Percentiles rank a stretch among this genome's conserved stretches.
Evolutionary conservation across 176 grass and related monocot genomes (phyloP).

Genomic region (Juncus effusus): DNA sequence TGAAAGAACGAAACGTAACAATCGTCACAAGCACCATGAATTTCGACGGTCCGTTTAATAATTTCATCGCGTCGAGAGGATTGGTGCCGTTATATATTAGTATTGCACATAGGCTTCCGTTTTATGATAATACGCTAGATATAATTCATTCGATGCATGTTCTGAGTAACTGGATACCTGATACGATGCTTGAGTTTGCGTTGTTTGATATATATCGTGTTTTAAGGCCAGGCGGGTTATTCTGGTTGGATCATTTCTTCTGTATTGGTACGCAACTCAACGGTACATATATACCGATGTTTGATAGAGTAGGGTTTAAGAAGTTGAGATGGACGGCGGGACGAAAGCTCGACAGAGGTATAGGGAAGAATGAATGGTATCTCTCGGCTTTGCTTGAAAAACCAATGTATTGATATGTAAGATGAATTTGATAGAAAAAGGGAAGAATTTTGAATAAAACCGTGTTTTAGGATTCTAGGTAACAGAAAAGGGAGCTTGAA

Average conservation of each 20-base stretch:
- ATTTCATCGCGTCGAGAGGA: constrained; percentile 64
- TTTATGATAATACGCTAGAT: constrained; percentile 67
- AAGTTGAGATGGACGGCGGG: constrained; percentile 53
- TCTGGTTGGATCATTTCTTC: constrained; percentile 93
- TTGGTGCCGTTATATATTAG: constrained; percentile 65
- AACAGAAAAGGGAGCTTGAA: background rate
- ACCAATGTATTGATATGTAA: constrained; percentile 47
- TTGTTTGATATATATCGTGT: constrained; percentile 76
- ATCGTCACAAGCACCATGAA: constrained; percentile 77
- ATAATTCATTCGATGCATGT: constrained; percentile 78
- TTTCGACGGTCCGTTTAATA: constrained; percentile 67
- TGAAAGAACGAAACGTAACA: constrained; percentile 67
- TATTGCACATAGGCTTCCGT: constrained; percentile 63
- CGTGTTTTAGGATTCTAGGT: background rate
- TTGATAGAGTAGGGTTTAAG: constrained; percentile 57
- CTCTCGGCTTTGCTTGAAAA: constrained; percentile 76
- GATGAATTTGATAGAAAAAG: too few relatives aligned
- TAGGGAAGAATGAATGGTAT: constrained; percentile 85
- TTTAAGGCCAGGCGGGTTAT: constrained; percentile 63
- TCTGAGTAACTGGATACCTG: constrained; percentile 64
- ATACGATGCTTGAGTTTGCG: constrained; percentile 53
- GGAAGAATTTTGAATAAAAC: constrained; percentile 7
- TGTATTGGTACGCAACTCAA: constrained; percentile 66
- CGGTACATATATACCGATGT: constrained; percentile 59
- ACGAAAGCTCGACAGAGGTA: constrained; percentile 62